These are phyloP conservation scores for Jatropha podagrica DNA, from an alignment of 441 rosid genomes.

Conservation along the genomic window DNA sequence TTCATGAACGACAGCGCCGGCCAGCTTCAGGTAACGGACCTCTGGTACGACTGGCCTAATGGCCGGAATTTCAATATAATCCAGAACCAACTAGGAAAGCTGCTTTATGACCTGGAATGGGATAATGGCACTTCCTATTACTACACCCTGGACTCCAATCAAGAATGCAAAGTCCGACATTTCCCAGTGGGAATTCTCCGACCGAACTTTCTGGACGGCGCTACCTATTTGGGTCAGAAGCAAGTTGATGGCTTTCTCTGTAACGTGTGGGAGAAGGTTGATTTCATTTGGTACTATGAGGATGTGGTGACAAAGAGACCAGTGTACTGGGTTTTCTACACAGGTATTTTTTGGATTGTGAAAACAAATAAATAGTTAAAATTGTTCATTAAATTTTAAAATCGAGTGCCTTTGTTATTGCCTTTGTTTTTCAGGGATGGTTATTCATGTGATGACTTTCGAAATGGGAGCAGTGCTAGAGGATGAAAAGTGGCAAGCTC, in stretches of 20 bases:
- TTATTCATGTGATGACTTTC: constrained; percentile 64
- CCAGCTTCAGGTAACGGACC: constrained; percentile 52
- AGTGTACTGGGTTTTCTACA: constrained; percentile 65
- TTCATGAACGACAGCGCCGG: constrained; percentile 58
- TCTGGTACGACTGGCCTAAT: constrained; percentile 82
- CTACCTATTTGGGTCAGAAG: constrained; percentile 55
- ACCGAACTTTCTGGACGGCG: constrained; percentile 72
- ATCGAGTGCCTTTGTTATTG: neutral
- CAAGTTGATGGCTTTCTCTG: constrained; percentile 56
- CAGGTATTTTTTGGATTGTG: constrained; percentile 29
- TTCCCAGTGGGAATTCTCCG: constrained; percentile 59
- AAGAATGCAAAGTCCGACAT: constrained; percentile 44
- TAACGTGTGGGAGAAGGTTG: constrained; percentile 78
- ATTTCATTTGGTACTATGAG: constrained; percentile 71
- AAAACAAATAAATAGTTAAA: neutral
- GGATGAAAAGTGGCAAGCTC: constrained; percentile 71
- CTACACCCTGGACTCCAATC: constrained; percentile 47
- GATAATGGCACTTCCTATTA: constrained; percentile 64
- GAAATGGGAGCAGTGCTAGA: constrained; percentile 67
- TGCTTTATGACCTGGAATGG: constrained; percentile 73
- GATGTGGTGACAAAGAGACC: constrained; percentile 64
- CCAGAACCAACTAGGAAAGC: constrained; percentile 60
- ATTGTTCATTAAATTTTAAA: neutral
- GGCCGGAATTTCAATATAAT: constrained; percentile 80
- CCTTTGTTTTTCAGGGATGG: constrained; percentile 36